Evolutionary conservation across 192 early-diverging fungal species (phyloP).

Genomic region (Backusella sp.): DNA sequence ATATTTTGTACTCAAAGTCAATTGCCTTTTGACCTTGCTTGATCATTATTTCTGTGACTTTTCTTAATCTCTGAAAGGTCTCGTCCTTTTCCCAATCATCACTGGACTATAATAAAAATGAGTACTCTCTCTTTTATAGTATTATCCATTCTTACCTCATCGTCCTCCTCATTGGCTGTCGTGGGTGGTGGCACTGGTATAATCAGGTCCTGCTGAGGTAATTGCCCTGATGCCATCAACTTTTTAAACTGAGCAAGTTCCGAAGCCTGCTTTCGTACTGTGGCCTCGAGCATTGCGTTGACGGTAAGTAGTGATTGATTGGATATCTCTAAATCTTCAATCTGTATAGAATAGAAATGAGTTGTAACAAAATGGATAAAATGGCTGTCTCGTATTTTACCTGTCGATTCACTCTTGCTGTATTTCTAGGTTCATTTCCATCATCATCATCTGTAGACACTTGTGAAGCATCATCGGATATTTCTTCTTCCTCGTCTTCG

Average conservation of each 20-base stretch:
- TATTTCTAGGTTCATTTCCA: conserved; percentile 5
- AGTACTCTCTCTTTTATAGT: neutral
- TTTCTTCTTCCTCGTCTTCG: neutral
- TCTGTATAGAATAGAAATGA: conserved; percentile 23
- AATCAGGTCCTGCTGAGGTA: neutral
- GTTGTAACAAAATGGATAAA: no score
- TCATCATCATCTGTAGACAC: neutral
- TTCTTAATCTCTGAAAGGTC: conserved; percentile 25
- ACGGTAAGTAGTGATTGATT: conserved; percentile 48
- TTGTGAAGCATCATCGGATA: neutral
- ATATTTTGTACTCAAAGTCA: conserved; percentile 28
- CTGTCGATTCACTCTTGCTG: conserved; percentile 21
- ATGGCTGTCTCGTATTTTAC: neutral
- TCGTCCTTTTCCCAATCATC: conserved; percentile 36
- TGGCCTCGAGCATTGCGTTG: conserved; percentile 51
- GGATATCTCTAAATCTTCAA: conserved; percentile 57
- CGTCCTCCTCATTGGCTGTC: neutral
- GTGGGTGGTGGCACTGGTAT: neutral
- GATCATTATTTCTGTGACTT: conserved; percentile 29
- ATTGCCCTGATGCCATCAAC: neutral
- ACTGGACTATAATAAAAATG: neutral
- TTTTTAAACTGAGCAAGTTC: conserved; percentile 49
- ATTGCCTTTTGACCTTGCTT: conserved; percentile 31
- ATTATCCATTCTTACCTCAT: neutral
- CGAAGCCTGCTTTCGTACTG: conserved; percentile 46